These are phyloP conservation scores for Psophocarpus tetragonolobus DNA, from an alignment of 306 rosid species.

Conservation along the genomic window DNA sequence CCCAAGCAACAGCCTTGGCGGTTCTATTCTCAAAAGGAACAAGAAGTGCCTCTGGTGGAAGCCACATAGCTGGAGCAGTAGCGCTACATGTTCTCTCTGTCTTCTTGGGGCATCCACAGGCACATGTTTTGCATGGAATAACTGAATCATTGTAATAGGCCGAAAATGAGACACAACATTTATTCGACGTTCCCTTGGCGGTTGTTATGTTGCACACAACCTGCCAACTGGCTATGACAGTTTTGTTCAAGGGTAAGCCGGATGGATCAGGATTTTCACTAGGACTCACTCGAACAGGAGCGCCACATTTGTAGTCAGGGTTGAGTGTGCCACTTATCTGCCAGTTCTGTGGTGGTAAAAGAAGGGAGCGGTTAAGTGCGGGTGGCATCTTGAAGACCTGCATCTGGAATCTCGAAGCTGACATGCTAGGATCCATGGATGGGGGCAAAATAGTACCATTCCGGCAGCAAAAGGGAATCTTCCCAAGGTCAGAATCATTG, in stretches of 20 bases:
- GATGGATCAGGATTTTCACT: constrained; percentile 60
- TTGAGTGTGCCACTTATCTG: constrained; percentile 71
- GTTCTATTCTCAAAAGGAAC: constrained; percentile 88
- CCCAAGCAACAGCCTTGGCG: constrained; percentile 76
- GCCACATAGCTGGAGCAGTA: constrained; percentile 77
- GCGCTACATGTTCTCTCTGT: constrained; percentile 63
- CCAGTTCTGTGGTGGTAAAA: constrained; percentile 87
- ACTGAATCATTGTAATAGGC: constrained; percentile 90
- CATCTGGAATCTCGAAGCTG: constrained; percentile 77
- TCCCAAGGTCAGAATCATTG: constrained; percentile 70
- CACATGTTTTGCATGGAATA: constrained; percentile 91
- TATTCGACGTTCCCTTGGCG: constrained; percentile 51
- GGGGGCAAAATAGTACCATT: constrained; percentile 92
- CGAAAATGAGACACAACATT: constrained; percentile 95
- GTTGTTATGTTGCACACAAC: constrained; percentile 89
- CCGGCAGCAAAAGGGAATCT: constrained; percentile 84
- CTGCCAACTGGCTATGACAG: constrained; percentile 97
- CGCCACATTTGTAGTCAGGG: constrained; percentile 82
- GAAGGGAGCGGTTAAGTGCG: constrained; percentile 63
- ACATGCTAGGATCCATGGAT: constrained; percentile 75
- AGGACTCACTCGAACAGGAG: constrained; percentile 81
- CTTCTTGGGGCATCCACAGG: constrained; percentile 85
- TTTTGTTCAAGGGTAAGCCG: constrained; percentile 61
- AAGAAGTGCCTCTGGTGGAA: constrained; percentile 81
- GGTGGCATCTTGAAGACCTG: constrained; percentile 97